Conservation (phyloP, 1,284 basidiomycete genomes). For the Cryptococcus deneoformans region DNA sequence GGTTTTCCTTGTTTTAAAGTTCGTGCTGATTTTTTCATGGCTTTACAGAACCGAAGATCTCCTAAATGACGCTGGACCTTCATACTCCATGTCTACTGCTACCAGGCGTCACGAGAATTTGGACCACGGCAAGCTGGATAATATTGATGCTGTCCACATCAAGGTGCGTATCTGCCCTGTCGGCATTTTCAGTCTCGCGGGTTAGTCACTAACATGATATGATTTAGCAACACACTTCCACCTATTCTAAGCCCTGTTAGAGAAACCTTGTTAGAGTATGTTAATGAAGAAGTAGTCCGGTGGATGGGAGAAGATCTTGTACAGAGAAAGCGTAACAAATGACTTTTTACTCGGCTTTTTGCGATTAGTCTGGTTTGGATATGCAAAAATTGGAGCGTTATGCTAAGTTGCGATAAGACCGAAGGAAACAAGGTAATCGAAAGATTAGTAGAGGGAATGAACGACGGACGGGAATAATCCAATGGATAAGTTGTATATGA, state of each 20-base stretch:
- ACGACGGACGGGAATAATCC: no score
- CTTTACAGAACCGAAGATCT: constrained; percentile 30
- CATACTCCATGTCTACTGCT: constrained; percentile 23
- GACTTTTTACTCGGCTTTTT: no score
- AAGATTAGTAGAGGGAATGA: no score
- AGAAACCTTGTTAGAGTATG: not conserved
- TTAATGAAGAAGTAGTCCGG: no score
- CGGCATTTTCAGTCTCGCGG: not conserved
- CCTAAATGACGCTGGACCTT: constrained; percentile 30
- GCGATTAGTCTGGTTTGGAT: no score
- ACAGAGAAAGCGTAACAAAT: no score
- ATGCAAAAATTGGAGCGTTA: no score
- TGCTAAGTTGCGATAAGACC: no score
- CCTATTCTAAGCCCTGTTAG: constrained; percentile 4
- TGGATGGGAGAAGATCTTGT: no score
- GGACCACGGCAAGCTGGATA: not conserved
- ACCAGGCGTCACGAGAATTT: not conserved
- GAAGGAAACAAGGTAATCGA: no score
- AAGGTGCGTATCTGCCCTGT: not conserved
- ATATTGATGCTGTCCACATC: not conserved
- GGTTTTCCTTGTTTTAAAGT: not conserved
- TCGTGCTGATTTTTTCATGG: not conserved
- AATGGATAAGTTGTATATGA: no score
- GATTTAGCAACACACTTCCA: not conserved
- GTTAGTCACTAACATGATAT: not conserved